phyloP scores from a whole-genome alignment of 305 asterid genomes.

The Fraxinus sp. region DNA sequence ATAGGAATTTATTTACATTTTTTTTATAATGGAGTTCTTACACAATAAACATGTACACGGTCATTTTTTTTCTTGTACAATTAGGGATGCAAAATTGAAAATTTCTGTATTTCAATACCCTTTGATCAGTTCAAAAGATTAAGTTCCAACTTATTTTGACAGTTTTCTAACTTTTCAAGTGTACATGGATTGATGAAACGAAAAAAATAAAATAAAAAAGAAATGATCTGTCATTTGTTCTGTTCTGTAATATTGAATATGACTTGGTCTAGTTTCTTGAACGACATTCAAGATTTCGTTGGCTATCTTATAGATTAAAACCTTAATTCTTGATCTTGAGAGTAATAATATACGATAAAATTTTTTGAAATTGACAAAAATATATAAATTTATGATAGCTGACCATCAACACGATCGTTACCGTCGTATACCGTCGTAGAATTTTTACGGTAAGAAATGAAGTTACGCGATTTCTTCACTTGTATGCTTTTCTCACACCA shows the following conservation, averaged over 20 bases:
- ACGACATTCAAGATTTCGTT: background rate
- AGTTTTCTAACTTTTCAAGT: no score
- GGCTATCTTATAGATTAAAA: background rate
- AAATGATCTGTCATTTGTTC: no score
- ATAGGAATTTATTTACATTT: constrained; percentile 29
- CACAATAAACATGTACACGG: constrained; percentile 8
- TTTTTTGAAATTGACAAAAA: background rate
- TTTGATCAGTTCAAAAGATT: constrained; percentile 2
- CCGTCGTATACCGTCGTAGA: background rate
- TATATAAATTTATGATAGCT: background rate
- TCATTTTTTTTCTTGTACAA: constrained; percentile 7
- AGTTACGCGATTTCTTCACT: background rate
- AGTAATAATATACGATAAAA: background rate
- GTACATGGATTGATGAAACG: background rate
- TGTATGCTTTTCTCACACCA: background rate
- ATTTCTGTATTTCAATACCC: constrained; percentile 19
- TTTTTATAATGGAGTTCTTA: constrained; percentile 27
- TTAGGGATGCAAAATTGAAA: constrained; percentile 22
- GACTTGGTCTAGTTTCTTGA: background rate
- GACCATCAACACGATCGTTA: background rate
- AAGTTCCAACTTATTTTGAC: constrained; percentile 13
- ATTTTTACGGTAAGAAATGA: background rate
- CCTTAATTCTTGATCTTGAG: background rate
- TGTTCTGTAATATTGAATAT: background rate
- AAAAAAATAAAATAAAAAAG: background rate